Percentiles rank a stretch among this genome's conserved stretches.
Evolutionary conservation across 1,139 yeast genomes (phyloP).

Genomic region (Yamadazyma triangularis): DNA sequence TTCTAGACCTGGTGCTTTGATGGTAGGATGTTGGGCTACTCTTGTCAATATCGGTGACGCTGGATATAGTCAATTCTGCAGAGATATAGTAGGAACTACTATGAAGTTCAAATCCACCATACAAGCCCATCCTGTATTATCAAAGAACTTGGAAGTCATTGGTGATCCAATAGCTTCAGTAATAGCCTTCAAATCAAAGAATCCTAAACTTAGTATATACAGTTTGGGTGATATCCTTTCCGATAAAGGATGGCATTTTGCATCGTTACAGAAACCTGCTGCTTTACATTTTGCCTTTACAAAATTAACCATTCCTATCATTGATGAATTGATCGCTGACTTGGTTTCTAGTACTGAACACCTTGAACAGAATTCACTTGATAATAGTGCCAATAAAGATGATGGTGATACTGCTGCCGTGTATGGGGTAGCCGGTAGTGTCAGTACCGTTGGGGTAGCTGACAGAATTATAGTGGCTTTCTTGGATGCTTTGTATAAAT

Average conservation of each 20-base stretch:
- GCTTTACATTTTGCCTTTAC: slow-evolving; percentile 92
- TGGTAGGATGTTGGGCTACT: slow-evolving; percentile 98
- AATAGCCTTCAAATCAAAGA: slow-evolving; percentile 59
- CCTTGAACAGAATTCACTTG: slow-evolving; percentile 10
- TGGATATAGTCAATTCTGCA: slow-evolving; percentile 69
- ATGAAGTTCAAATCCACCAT: slow-evolving; percentile 52
- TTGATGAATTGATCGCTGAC: slow-evolving; percentile 58
- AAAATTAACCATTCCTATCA: slow-evolving; percentile 56
- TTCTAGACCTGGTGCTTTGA: slow-evolving; percentile 92
- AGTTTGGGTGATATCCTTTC: slow-evolving; percentile 67
- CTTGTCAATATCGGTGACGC: slow-evolving; percentile 71
- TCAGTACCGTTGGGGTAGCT: slow-evolving; percentile 80
- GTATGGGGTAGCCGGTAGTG: slow-evolving; percentile 93
- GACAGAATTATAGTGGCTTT: slow-evolving; percentile 75
- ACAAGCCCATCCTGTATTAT: slow-evolving; percentile 37
- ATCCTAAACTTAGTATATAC: slow-evolving; percentile 54
- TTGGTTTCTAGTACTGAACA: slow-evolving; percentile 47
- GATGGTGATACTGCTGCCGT: slow-evolving; percentile 73
- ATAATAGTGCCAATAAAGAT: slow-evolving; percentile 20
- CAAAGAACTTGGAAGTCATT: slow-evolving; percentile 43
- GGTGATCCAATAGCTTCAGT: slow-evolving; percentile 89
- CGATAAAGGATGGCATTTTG: slow-evolving; percentile 83
- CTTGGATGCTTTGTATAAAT: slow-evolving; percentile 70
- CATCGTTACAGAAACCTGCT: slow-evolving; percentile 81
- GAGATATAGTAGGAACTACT: slow-evolving; percentile 63